Evolutionary conservation across 1,284 basidiomycete genomes (phyloP).

Genomic region (Sanghuangporus sanghuang): DNA sequence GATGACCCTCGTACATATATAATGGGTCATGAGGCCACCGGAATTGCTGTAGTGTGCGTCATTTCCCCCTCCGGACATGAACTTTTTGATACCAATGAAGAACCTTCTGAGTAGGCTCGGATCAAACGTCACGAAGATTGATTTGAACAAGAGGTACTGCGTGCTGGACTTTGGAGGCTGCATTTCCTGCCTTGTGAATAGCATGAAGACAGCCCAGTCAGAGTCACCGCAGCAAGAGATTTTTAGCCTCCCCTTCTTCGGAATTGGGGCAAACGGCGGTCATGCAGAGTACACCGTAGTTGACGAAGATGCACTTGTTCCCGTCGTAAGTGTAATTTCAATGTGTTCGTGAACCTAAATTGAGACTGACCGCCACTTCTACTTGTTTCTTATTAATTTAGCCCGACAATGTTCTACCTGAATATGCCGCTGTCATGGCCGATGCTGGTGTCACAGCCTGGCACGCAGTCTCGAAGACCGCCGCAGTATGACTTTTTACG

Average conservation of each 20-base stretch:
- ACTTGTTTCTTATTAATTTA: no score
- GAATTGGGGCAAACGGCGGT: slow-evolving; percentile 2
- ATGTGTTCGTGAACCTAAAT: background rate
- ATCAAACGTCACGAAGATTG: background rate
- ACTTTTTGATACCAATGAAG: background rate
- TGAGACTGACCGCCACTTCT: background rate
- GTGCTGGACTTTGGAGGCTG: background rate
- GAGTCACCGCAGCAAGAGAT: background rate
- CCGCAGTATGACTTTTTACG: slow-evolving; percentile 15
- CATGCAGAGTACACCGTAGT: slow-evolving; percentile 7
- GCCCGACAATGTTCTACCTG: slow-evolving; percentile 23
- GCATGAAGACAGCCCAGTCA: background rate
- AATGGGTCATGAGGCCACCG: slow-evolving; percentile 26
- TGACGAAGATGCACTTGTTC: background rate
- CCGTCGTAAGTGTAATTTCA: background rate
- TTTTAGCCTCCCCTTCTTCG: background rate
- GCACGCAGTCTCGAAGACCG: slow-evolving; percentile 24
- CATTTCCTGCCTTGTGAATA: background rate
- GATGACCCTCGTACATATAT: slow-evolving; percentile 23
- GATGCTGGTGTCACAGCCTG: slow-evolving; percentile 26
- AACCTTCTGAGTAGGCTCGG: background rate
- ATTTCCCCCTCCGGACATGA: background rate
- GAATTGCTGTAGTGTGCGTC: slow-evolving; percentile 22
- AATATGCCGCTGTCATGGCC: slow-evolving; percentile 23
- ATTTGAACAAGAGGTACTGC: background rate